These are phyloP conservation scores for Fusarium veterinarium DNA, from an alignment of 2,329 filamentous ascomycete species.

Conservation along the genomic window DNA sequence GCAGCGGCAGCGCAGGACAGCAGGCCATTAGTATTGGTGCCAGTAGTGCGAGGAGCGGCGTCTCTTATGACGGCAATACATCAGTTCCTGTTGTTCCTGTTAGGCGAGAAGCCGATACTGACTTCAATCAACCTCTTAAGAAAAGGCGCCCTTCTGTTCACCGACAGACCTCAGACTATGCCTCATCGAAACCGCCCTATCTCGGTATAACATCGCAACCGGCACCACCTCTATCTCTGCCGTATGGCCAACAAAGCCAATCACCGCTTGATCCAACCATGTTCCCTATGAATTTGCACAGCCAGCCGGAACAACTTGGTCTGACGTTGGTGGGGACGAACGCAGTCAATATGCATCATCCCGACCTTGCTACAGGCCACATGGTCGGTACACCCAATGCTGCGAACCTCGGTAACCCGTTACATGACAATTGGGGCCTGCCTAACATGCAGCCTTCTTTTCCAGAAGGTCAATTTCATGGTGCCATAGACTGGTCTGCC, in stretches of 20 bases:
- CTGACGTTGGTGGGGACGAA: slow-evolving; percentile 46
- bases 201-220: slow-evolving; percentile 34
- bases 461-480: slow-evolving; percentile 39
- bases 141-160: slow-evolving; percentile 45
- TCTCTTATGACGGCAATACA: slow-evolving; percentile 31
- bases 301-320: slow-evolving; percentile 40
- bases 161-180: slow-evolving; percentile 48
- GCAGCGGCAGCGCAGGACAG: slow-evolving; percentile 34
- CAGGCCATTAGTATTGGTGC: background rate
- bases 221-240: slow-evolving; percentile 31
- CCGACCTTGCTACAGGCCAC: slow-evolving; percentile 20
- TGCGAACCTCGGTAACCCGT: slow-evolving; percentile 42
- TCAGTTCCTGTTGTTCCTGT: slow-evolving; percentile 44
- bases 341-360: slow-evolving; percentile 45
- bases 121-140: slow-evolving; percentile 45
- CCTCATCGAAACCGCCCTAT: slow-evolving; percentile 47
- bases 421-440: slow-evolving; percentile 46
- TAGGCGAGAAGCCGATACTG: slow-evolving; percentile 47
- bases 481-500: slow-evolving; percentile 43
- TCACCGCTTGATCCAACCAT: slow-evolving; percentile 42
- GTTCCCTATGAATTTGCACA: slow-evolving; percentile 42
- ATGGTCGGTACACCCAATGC: slow-evolving; percentile 33
- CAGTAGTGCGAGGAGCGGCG: slow-evolving; percentile 10
- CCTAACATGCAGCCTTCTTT: slow-evolving; percentile 38
- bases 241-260: slow-evolving; percentile 33